These are phyloP conservation scores for Musa acuminata DNA, from an alignment of 176 grass and related monocot genomes.

Conservation along the genomic window DNA sequence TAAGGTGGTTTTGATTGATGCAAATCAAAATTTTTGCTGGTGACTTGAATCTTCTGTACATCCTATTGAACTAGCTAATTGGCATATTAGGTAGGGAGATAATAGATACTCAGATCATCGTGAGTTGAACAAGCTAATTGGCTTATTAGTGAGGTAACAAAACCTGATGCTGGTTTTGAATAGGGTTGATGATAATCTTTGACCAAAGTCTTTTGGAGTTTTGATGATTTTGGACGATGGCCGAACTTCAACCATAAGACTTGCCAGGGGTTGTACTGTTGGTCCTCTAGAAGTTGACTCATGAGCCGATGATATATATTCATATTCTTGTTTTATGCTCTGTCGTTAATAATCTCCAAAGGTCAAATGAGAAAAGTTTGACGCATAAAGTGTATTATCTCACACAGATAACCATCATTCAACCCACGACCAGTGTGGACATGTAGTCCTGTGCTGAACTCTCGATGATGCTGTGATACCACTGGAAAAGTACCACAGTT, in stretches of 20 bases:
- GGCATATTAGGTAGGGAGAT: background rate
- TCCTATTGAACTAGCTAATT: background rate
- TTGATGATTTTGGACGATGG: too few relatives aligned
- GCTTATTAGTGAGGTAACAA: background rate
- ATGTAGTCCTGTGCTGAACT: background rate
- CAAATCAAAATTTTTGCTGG: background rate
- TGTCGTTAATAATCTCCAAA: background rate
- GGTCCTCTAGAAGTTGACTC: background rate
- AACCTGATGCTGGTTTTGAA: background rate
- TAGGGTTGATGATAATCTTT: background rate
- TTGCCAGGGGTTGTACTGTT: background rate
- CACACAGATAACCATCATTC: background rate
- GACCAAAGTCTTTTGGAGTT: background rate
- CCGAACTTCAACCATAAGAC: background rate
- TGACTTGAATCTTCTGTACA: background rate
- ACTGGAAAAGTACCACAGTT: background rate
- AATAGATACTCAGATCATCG: background rate
- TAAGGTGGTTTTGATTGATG: background rate
- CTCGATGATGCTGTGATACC: background rate
- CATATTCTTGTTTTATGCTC: background rate
- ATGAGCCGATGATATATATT: background rate
- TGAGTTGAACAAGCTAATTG: background rate
- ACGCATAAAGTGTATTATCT: background rate
- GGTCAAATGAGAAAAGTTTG: background rate
- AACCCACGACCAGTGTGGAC: background rate